Evolutionary conservation across 1,139 yeast species (phyloP).

Genomic region (Petasospora fabianii): DNA sequence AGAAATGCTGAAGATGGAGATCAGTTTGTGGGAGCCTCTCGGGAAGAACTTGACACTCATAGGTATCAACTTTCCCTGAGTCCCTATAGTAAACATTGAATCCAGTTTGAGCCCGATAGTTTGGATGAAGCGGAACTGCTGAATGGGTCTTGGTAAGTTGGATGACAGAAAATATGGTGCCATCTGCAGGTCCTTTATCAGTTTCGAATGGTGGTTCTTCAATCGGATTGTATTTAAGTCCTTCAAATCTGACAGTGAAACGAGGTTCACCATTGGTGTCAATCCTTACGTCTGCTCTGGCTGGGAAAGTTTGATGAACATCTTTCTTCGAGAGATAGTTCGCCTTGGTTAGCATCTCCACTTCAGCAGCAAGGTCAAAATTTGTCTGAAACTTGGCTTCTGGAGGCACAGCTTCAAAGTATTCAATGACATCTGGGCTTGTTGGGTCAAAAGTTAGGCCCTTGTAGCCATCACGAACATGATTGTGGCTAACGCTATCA

Average conservation of each 20-base stretch:
- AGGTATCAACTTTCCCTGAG: background rate
- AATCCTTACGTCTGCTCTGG: slow-evolving; percentile 3
- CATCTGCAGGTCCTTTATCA: background rate
- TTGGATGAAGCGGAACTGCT: slow-evolving; percentile 1
- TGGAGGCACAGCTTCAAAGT: slow-evolving; percentile 1
- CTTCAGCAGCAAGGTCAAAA: slow-evolving; percentile 1
- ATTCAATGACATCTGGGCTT: slow-evolving; percentile 2
- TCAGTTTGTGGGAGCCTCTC: slow-evolving; percentile 4
- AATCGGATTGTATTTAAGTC: slow-evolving; percentile 1
- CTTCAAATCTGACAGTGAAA: slow-evolving; percentile 4
- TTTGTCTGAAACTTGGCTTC: background rate
- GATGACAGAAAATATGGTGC: slow-evolving; percentile 1
- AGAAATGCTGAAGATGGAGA: slow-evolving; percentile 2
- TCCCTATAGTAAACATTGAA: slow-evolving; percentile 1
- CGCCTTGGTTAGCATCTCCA: slow-evolving; percentile 1
- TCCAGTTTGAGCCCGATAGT: background rate
- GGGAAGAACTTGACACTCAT: slow-evolving; percentile 3
- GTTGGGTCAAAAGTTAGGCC: background rate
- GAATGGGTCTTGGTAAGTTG: slow-evolving; percentile 2
- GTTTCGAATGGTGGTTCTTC: background rate
- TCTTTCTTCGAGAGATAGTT: slow-evolving; percentile 2
- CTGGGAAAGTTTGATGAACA: background rate
- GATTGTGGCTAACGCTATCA: slow-evolving; percentile 2
- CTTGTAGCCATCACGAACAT: slow-evolving; percentile 1
- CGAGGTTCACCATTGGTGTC: slow-evolving; percentile 3